Base-by-base conservation (phyloP, 495 filamentous ascomycete species). In the Thermothielavioides terrestris region DNA sequence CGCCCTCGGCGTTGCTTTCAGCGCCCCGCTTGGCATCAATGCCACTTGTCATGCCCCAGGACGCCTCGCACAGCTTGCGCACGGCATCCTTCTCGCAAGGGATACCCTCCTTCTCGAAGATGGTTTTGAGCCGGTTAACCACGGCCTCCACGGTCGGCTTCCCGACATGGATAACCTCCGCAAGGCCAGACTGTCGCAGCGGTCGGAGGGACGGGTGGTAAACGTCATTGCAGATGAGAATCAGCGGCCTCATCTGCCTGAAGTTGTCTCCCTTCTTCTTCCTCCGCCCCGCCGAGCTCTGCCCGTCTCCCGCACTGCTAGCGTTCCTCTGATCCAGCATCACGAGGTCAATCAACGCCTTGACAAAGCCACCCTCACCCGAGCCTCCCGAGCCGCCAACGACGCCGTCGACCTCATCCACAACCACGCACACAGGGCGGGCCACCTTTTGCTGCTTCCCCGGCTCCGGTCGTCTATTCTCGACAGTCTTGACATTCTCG, bases 141-240 rank as follows among this genome's bases (percentile, higher is more conserved):
- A 96, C 86, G 52, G 87, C 85, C 50, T 90, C 88, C 9, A 95
- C 66, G 5, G 89, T 82, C 0, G 92, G 89, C 51, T 89, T 90
- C 39, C 91, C 84, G 37, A 94, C 82, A 65, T 92, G 86, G n/a
- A 98, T 84, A 27, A 95, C 79, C 64, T 98, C 92, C 2, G 91
- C 92, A 28, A 85, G 68, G 15, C 76, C 80, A 0, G 88, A 87
- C 46, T 86, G 82, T 23, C 92, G 79, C 15, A 98, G 76, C 17
- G 86, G 88, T 10, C 87, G 79, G 22, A 98, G 76, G 46, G 89
- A 86, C 20, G 92, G 79, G 58, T 94, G 88, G 63, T 98, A 98
- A n/a, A 95, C 78, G 67, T 98, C 92, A 52, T 98, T 98, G 75
- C 92, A 98, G 50, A 98, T 89, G 23, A 96, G 68, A 50, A 98